phyloP scores from a whole-genome alignment of 306 rosid species.

The Malus asiatica region DNA sequence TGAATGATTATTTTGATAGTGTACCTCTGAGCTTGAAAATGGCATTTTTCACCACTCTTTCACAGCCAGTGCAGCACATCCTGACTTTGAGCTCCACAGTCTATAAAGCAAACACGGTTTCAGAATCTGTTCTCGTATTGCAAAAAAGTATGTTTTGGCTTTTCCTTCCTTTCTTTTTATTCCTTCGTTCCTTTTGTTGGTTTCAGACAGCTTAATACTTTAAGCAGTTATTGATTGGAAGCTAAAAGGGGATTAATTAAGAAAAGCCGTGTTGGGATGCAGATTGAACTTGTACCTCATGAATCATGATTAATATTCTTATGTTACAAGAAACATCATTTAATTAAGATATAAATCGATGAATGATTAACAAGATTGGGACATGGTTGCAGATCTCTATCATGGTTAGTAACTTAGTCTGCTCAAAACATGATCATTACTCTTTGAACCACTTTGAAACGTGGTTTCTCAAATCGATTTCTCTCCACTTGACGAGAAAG shows the following conservation, averaged over 20 bases:
- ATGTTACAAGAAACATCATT: background rate
- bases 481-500: background rate
- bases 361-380: background rate
- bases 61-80: constrained; percentile 97
- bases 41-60: constrained; percentile 81
- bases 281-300: background rate
- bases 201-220: constrained; percentile 10
- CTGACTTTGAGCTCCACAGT: constrained; percentile 91
- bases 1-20: background rate
- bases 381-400: background rate
- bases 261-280: constrained; percentile 19
- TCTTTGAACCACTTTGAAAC: background rate
- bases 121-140: background rate
- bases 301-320: background rate
- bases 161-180: constrained; percentile 20
- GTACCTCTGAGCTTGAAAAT: constrained; percentile 80
- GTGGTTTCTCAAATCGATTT: background rate
- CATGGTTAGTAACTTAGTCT: background rate
- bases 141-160: background rate
- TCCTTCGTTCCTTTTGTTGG: constrained; percentile 27
- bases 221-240: background rate
- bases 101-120: constrained; percentile 50
- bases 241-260: constrained; percentile 17
- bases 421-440: background rate
- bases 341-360: background rate